phyloP scores from a whole-genome alignment of 352 stramenopile genomes.

The Plasmopara muralis region DNA sequence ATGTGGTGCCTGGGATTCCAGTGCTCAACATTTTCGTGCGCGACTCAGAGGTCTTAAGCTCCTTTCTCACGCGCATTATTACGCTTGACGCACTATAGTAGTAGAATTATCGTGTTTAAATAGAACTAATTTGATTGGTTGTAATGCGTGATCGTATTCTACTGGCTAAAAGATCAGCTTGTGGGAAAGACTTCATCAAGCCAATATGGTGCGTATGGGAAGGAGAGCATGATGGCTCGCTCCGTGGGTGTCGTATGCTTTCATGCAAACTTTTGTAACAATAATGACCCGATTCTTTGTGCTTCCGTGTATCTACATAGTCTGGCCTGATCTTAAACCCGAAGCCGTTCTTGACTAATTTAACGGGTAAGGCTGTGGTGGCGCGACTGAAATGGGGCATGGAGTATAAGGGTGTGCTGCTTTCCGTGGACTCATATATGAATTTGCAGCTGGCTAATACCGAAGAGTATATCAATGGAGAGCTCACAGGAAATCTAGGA shows the following conservation, averaged over 20 bases:
- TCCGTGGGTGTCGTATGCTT: neutral
- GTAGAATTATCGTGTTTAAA: too few relatives aligned
- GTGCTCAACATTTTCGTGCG: constrained; percentile 82
- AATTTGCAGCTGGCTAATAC: constrained; percentile 97
- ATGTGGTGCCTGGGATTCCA: constrained; percentile 78
- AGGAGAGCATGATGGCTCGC: constrained; percentile 2
- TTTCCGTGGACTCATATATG: constrained; percentile 98
- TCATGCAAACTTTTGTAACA: neutral
- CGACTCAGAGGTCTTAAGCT: constrained; percentile 44
- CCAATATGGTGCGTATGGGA: constrained; percentile 21
- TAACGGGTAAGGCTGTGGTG: constrained; percentile 93
- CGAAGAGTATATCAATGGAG: constrained; percentile 97
- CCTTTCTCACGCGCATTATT: constrained; percentile 68
- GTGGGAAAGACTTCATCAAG: constrained; percentile 17
- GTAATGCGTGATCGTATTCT: constrained; percentile 1
- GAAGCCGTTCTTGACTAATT: constrained; percentile 92
- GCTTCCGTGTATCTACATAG: constrained; percentile 18
- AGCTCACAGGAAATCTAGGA: constrained; percentile 94
- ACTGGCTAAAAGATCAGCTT: constrained; percentile 22
- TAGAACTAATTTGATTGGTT: constrained; percentile 10
- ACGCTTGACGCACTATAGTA: constrained; percentile 33
- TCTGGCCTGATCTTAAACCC: constrained; percentile 90
- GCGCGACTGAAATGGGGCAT: constrained; percentile 99
- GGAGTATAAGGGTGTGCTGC: constrained; percentile 95
- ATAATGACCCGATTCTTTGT: constrained; percentile 4